A percentile compares a stretch with the other conserved stretches of the same genome.
phyloP scores from a whole-genome alignment of 202 grass and related monocot genomes.

The Schoenoplectus triqueter region DNA sequence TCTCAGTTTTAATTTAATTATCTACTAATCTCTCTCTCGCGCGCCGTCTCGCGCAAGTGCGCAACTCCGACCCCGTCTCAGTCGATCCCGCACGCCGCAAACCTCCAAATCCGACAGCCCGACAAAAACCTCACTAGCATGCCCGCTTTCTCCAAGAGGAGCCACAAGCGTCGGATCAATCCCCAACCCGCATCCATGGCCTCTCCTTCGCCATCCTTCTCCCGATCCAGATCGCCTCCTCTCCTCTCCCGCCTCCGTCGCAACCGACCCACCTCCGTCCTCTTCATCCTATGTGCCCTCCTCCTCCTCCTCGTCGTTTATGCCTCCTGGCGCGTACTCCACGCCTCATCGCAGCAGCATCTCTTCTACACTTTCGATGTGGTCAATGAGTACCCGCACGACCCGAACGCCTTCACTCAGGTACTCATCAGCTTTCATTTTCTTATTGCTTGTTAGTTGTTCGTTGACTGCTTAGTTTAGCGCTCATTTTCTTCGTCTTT shows the following conservation, averaged over 20 bases:
- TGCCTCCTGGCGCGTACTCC: conserved; percentile 32
- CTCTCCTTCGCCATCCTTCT: conserved; percentile 19
- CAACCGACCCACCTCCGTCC: background rate
- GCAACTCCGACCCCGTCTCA: too few species aligned
- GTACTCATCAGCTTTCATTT: conserved; percentile 34
- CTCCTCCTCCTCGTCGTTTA: conserved; percentile 47
- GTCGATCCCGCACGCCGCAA: background rate
- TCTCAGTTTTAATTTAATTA: too few species aligned
- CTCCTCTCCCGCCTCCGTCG: background rate
- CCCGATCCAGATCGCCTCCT: conserved; percentile 30
- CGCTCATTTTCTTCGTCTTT: background rate
- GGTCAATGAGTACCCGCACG: conserved; percentile 80
- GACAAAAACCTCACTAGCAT: conserved; percentile 28
- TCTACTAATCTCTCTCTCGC: too few species aligned
- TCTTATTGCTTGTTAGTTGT: background rate
- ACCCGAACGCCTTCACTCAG: conserved; percentile 90
- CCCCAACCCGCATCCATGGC: conserved; percentile 46
- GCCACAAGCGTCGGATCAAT: conserved; percentile 33
- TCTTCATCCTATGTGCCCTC: conserved; percentile 43
- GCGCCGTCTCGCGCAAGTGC: too few species aligned
- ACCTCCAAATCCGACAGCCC: background rate
- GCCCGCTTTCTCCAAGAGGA: conserved; percentile 46
- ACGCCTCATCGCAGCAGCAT: background rate
- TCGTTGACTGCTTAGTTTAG: background rate
- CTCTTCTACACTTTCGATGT: conserved; percentile 75